A percentile compares a stretch with the other conserved stretches of the same genome.
These are phyloP conservation scores for Metschnikowia continentalis DNA, from an alignment of 805 yeast species.

Conservation along the genomic window DNA sequence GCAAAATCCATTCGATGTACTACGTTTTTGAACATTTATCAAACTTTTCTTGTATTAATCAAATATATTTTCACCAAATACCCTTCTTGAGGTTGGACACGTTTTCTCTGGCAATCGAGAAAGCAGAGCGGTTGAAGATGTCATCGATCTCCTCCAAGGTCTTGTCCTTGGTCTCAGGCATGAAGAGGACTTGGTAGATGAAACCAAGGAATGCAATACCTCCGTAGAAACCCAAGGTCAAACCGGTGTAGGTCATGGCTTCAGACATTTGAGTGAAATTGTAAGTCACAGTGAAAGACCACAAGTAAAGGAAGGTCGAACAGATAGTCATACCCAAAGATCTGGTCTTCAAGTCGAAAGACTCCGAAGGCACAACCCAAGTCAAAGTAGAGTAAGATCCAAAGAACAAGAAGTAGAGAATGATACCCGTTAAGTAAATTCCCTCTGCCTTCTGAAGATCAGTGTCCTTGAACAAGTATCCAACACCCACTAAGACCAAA, in stretches of 20 bases:
- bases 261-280: constrained; percentile 55
- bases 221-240: constrained; percentile 63
- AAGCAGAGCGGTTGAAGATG: constrained; percentile 49
- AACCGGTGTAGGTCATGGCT: constrained; percentile 58
- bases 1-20: too few relatives aligned
- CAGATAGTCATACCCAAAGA: constrained; percentile 64
- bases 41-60: neutral
- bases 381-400: constrained; percentile 65
- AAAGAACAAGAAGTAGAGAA: constrained; percentile 60
- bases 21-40: neutral
- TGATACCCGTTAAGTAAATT: constrained; percentile 57
- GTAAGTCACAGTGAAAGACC: constrained; percentile 62
- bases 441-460: constrained; percentile 50
- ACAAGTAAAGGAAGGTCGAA: constrained; percentile 51
- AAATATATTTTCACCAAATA: constrained; percentile 8
- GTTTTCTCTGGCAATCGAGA: constrained; percentile 33
- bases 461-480: constrained; percentile 43
- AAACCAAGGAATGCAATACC: constrained; percentile 59
- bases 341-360: constrained; percentile 55
- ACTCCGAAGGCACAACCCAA: constrained; percentile 67
- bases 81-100: constrained; percentile 26
- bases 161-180: constrained; percentile 70
- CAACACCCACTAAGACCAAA: constrained; percentile 54
- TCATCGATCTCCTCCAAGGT: constrained; percentile 71
- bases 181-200: constrained; percentile 49